phyloP scores from a whole-genome alignment of 306 rosid genomes.

The Oxytropis ochrocephala region DNA sequence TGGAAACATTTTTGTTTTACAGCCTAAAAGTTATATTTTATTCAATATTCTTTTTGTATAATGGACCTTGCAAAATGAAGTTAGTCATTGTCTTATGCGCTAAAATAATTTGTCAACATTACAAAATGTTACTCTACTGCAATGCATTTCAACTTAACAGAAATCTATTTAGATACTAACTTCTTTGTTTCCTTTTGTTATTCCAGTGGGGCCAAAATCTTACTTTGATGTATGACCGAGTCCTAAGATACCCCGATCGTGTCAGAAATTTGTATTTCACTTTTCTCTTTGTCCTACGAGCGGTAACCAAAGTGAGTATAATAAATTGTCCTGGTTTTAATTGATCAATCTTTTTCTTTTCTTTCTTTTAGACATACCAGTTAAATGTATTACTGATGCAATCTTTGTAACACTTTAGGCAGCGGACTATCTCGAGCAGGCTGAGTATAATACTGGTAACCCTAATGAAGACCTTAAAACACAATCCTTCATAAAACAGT shows the following conservation, averaged over 20 bases:
- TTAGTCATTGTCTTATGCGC: background rate
- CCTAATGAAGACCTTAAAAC: slow-evolving; percentile 70
- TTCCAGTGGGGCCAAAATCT: slow-evolving; percentile 94
- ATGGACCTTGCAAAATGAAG: background rate
- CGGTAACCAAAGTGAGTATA: slow-evolving; percentile 79
- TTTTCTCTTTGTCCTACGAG: slow-evolving; percentile 89
- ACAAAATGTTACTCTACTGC: background rate
- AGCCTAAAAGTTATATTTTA: background rate
- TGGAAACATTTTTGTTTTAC: background rate
- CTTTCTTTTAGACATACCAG: background rate
- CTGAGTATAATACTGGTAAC: slow-evolving; percentile 86
- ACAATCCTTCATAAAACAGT: slow-evolving; percentile 69
- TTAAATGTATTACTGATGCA: slow-evolving; percentile 8
- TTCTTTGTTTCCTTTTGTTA: background rate
- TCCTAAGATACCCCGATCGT: slow-evolving; percentile 80
- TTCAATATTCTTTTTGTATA: background rate
- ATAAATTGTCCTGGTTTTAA: slow-evolving; percentile 4
- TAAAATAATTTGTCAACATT: background rate
- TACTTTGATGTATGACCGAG: slow-evolving; percentile 68
- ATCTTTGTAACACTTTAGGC: slow-evolving; percentile 54
- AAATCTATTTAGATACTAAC: slow-evolving; percentile 10
- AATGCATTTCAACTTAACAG: background rate
- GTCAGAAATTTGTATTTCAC: slow-evolving; percentile 92
- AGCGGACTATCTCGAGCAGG: slow-evolving; percentile 81
- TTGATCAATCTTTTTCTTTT: background rate